Evolutionary conservation across 83 land plant species (phyloP), one percentile per base, ranked within the genome.

Genomic region (Picea engelmannii): DNA sequence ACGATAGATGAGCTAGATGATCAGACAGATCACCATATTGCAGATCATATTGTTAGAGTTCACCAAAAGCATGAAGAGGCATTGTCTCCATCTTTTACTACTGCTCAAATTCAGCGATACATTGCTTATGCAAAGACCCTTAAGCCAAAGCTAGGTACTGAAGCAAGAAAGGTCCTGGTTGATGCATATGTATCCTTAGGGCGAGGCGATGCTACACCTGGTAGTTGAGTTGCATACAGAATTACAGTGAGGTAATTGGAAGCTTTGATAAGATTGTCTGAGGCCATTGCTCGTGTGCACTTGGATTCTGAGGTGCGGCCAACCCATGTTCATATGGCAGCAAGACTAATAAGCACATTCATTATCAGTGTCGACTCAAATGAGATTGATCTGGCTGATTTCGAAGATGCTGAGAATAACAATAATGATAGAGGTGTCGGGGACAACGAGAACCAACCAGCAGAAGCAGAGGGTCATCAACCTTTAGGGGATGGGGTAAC

Each of bases 1-100:
- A 98, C 96, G 99, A 94, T 98, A 64, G 99, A 98, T 86, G 99
- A 98, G 58, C 99, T 98, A 64, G 99, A 98, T 85, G 99, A 96
- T 71, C 89, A 89, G 49, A 87, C 87, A 44, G 99, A 98, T 88
- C 92, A 94, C 80, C 93, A 98, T 62, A 93, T 98, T 62, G 99
- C 99, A 5, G 92, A 90, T 58, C 99, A 98, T 70, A 96, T 98
- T 64, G 99, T 98, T 25, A 90, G 92, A 81, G 98, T 98, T 66
- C 99, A 93, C 83, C 99, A 98, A 81, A 95, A 89, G 90, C 94
- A 85, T 84, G 99, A 98, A 90, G 93, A 90, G 62, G 99, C 99
- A 27, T 87, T 98, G 81, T 76, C 89, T 68, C 96, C 99, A 60
- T 90, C 96, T 79, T 98, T 98, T 78, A 89, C 92, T 2, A 93